These are phyloP conservation scores for Alternaria sp. DNA, from an alignment of 2,329 filamentous ascomycete genomes.

Conservation along the genomic window DNA sequence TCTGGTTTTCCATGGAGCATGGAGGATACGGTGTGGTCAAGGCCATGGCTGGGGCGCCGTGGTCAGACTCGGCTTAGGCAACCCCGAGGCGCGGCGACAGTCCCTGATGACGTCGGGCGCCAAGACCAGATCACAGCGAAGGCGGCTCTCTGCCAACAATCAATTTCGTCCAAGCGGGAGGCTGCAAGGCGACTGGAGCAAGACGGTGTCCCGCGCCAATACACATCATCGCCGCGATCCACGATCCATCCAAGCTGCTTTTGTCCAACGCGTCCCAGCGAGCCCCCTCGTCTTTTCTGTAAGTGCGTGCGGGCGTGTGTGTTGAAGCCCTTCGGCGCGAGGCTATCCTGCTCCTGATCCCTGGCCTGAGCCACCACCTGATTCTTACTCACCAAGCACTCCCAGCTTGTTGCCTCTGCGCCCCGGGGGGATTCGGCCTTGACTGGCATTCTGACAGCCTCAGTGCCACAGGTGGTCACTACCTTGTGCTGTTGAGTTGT, in stretches of 20 bases:
- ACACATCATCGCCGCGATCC: slow-evolving; percentile 8
- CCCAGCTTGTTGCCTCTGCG: slow-evolving; percentile 10
- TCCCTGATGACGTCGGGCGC: slow-evolving; percentile 23
- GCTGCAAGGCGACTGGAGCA: slow-evolving; percentile 13
- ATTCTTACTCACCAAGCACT: slow-evolving; percentile 15
- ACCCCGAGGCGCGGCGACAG: slow-evolving; percentile 12
- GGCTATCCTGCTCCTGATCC: slow-evolving; percentile 19
- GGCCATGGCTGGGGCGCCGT: slow-evolving; percentile 3
- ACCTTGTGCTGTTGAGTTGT: slow-evolving; percentile 9
- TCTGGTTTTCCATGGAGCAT: neutral
- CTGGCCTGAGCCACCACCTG: slow-evolving; percentile 14
- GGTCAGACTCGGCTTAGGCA: slow-evolving; percentile 6
- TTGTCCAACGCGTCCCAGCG: slow-evolving; percentile 2
- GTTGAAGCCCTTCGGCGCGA: slow-evolving; percentile 5
- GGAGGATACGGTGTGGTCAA: neutral
- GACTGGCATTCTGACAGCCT: slow-evolving; percentile 10
- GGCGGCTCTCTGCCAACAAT: slow-evolving; percentile 16
- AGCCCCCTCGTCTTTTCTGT: slow-evolving; percentile 8
- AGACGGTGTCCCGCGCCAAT: slow-evolving; percentile 14
- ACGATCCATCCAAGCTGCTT: slow-evolving; percentile 12
- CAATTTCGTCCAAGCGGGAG: slow-evolving; percentile 20
- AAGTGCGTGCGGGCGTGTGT: slow-evolving; percentile 12
- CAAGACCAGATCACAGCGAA: slow-evolving; percentile 10
- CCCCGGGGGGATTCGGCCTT: slow-evolving; percentile 12
- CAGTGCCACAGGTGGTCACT: slow-evolving; percentile 2